Base-by-base conservation (phyloP, 2,329 filamentous ascomycete species). In the Cryphonectria naterciae region DNA sequence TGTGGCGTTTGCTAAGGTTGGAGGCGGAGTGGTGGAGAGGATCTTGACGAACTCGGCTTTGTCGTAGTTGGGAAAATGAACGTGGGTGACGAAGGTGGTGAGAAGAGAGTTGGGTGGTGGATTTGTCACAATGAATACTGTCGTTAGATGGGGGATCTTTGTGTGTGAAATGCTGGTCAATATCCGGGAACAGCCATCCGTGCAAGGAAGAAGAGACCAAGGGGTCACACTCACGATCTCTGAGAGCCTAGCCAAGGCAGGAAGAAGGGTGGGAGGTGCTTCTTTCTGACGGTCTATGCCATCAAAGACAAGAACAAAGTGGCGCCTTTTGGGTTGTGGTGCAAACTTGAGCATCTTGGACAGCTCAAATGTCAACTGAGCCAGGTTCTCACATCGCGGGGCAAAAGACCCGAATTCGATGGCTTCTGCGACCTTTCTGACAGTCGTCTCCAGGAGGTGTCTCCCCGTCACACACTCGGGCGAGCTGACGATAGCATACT, bases 291-390 rank as follows among this genome's bases (percentile, higher is more conserved):
- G 88, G 79, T 98, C 95, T 70, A 98, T 91, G 15, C 90, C 93
- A 83, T 98, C 96, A 73, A 98, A 87, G 15, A 98, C 93, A 70
- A 98, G 81, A 11, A 95, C 90, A 75, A 97, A 94, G 74, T 91
- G 89, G 74, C 83, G 84, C 63, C 78, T 76, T 28, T 77, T 75
- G 54, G 80, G 79, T 10, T 78, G 75, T 8, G 76, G 70, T 17
- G 77, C 75, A 73, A 85, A 84, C 66, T 85, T 81, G 62, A 95
- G 80, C 80, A 93, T 83, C 77, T 85, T 87, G 72, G 86, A 87
- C 70, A 98, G 83, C 76, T 95, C 89, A 37, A 93, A 92, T 1
- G 88, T 86, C 73, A 98, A 83, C 67, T 92, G 89, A 70, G 93
- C 92, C 67, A 97, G 82, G 73, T 92, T 94, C 82, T 98, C 95